These are phyloP conservation scores for Fusarium sp. DNA, from an alignment of 2,329 filamentous ascomycete species.

Conservation along the genomic window DNA sequence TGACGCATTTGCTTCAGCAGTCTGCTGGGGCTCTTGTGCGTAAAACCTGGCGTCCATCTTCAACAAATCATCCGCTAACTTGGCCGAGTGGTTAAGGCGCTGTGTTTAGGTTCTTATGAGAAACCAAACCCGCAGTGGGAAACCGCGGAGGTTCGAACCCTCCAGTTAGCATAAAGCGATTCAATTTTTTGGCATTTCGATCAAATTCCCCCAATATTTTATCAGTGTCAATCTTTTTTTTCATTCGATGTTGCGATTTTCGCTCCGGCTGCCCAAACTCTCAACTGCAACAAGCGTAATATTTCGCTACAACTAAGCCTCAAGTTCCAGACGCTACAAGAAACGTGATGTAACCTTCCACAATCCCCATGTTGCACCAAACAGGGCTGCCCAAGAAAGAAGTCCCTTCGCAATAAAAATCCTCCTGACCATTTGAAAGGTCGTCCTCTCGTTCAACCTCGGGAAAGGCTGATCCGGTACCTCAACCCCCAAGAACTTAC, in stretches of 20 bases:
- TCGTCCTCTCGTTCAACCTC: constrained; percentile 39
- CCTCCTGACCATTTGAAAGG: constrained; percentile 25
- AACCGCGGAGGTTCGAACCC: constrained; percentile 47
- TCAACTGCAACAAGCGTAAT: no score
- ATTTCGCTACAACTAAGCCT: no score
- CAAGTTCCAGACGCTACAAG: background rate
- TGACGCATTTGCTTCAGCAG: no score
- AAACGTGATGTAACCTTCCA: constrained; percentile 24
- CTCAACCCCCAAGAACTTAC: constrained; percentile 51
- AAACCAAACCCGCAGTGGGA: constrained; percentile 47
- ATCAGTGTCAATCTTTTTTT: no score
- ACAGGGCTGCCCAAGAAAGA: constrained; percentile 31
- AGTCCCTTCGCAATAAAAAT: constrained; percentile 35
- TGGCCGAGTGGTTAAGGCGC: constrained; percentile 47
- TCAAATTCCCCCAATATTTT: fast-evolving
- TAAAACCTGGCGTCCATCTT: no score
- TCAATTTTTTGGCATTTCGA: constrained; percentile 12
- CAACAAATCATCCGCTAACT: constrained; percentile 40
- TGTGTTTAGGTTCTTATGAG: constrained; percentile 45
- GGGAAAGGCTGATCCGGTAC: constrained; percentile 37
- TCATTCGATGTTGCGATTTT: no score
- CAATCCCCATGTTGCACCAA: constrained; percentile 20
- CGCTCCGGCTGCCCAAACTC: background rate
- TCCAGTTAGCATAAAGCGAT: constrained; percentile 41
- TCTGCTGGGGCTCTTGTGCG: no score